These are phyloP conservation scores for Colletotrichum melonis DNA, from an alignment of 2,329 filamentous ascomycete species.

Conservation along the genomic window DNA sequence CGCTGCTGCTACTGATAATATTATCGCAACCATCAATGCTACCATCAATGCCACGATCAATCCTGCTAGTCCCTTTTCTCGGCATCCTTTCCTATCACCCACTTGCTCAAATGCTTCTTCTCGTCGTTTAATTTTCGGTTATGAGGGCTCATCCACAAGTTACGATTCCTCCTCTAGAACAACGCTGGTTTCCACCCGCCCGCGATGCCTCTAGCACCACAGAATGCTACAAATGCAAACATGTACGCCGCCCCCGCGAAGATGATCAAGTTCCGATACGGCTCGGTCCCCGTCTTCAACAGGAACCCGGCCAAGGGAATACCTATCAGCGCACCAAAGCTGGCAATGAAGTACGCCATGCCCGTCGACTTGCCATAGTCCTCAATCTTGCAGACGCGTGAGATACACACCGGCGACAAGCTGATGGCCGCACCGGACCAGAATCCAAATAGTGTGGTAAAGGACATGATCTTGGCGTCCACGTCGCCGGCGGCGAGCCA, in stretches of 20 bases:
- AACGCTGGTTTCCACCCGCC: background rate
- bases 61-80: too few species aligned
- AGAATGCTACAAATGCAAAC: background rate
- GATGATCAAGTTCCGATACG: background rate
- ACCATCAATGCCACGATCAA: too few species aligned
- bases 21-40: too few species aligned
- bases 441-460: slow-evolving; percentile 75
- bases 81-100: too few species aligned
- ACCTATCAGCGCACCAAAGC: slow-evolving; percentile 60
- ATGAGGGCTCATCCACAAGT: background rate
- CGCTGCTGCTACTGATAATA: too few species aligned
- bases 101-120: too few species aligned
- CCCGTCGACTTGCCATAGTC: slow-evolving; percentile 78
- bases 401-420: slow-evolving; percentile 77
- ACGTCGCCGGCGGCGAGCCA: slow-evolving; percentile 48
- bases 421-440: slow-evolving; percentile 77
- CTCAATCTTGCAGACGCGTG: slow-evolving; percentile 75
- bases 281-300: background rate
- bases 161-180: background rate
- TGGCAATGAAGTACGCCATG: slow-evolving; percentile 76
- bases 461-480: slow-evolving; percentile 65
- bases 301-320: background rate
- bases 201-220: background rate
- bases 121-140: too few species aligned
- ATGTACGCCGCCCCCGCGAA: background rate